These are phyloP conservation scores for Lentithecium fluviatile DNA, from an alignment of 495 filamentous ascomycete genomes.

Conservation along the genomic window DNA sequence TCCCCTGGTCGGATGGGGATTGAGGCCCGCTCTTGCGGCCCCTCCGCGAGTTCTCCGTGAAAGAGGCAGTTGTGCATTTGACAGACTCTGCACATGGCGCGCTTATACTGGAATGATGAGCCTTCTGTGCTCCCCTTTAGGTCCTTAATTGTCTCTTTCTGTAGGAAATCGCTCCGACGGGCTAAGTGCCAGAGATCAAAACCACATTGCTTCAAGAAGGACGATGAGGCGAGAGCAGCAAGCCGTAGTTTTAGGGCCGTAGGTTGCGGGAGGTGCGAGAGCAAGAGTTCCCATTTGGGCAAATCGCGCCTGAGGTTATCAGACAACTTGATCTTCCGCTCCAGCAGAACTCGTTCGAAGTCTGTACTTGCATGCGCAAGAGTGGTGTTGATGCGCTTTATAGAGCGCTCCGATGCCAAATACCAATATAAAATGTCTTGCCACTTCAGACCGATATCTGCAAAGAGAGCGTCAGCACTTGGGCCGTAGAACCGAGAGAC, in stretches of 20 bases:
- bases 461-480: not conserved
- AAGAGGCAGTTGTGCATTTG: conserved; percentile 35
- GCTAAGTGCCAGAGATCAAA: conserved; percentile 43
- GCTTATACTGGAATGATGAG: not conserved
- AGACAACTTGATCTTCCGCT: not conserved
- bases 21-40: not conserved
- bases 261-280: conserved; percentile 33
- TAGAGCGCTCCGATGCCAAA: not conserved
- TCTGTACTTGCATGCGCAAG: not conserved
- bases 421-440: not conserved
- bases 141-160: not conserved
- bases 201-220: conserved; percentile 34
- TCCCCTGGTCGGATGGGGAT: conserved; percentile 1
- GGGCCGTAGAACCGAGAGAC: not conserved
- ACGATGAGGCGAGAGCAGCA: conserved; percentile 35
- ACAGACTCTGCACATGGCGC: conserved; percentile 16
- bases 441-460: not conserved
- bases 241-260: conserved; percentile 15
- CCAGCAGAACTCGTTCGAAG: not conserved
- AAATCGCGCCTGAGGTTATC: conserved; percentile 38
- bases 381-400: not conserved
- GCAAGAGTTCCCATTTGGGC: conserved; percentile 32
- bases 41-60: conserved; percentile 39
- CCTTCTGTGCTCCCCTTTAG: not conserved
- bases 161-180: conserved; percentile 18